A percentile compares a stretch with the other conserved stretches of the same genome.
Conservation (phyloP, 2,329 filamentous ascomycete genomes). For the Fusarium paranaense region DNA sequence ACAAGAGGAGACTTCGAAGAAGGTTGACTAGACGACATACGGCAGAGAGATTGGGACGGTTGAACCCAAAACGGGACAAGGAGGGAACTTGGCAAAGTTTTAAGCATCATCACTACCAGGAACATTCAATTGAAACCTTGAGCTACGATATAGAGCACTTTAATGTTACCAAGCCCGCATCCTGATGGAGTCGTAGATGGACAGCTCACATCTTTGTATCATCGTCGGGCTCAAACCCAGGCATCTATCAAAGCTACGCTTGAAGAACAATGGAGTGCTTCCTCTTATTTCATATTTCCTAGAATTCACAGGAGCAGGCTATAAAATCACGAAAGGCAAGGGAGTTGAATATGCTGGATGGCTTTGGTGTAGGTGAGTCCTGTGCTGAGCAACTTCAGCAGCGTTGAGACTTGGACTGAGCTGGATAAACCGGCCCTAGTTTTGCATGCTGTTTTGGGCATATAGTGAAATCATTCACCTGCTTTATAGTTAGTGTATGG, state of each 20-base stretch:
- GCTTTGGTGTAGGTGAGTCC: neutral
- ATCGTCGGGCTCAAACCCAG: neutral
- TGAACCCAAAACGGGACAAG: neutral
- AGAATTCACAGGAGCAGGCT: neutral
- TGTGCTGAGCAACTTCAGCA: neutral
- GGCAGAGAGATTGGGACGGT: neutral
- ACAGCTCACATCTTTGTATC: neutral
- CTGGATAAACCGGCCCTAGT: neutral
- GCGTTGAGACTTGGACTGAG: neutral
- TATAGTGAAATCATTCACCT: neutral
- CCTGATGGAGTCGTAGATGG: neutral
- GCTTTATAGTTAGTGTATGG: neutral
- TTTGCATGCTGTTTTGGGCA: neutral
- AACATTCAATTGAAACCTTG: neutral
- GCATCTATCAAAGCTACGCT: neutral
- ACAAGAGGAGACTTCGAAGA: neutral
- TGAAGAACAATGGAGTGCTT: neutral
- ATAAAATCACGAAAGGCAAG: neutral
- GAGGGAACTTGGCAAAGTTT: neutral
- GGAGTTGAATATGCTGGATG: neutral
- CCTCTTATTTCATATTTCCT: neutral
- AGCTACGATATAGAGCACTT: neutral
- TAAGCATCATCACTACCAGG: neutral
- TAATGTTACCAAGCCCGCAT: neutral
- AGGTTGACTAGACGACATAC: neutral